These are phyloP conservation scores for Alternaria metachromatica DNA, from an alignment of 2,329 filamentous ascomycete species.

Conservation along the genomic window DNA sequence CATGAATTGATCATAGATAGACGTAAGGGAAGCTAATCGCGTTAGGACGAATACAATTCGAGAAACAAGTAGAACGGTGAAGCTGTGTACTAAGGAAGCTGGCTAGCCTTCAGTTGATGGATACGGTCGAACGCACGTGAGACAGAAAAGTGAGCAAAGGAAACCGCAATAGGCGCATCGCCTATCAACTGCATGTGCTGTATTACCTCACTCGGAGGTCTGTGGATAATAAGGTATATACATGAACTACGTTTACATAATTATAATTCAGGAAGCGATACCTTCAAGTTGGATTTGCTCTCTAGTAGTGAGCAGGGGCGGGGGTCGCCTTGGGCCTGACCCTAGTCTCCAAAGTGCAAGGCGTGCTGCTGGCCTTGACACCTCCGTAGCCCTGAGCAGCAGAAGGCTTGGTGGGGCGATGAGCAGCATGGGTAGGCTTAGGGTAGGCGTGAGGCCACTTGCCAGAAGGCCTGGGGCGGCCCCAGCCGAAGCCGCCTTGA, in stretches of 20 bases:
- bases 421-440: slow-evolving; percentile 6
- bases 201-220: not conserved
- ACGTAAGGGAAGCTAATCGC: too few relatives aligned
- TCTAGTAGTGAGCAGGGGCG: slow-evolving; percentile 6
- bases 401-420: slow-evolving; percentile 8
- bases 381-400: slow-evolving; percentile 4
- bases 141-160: not conserved
- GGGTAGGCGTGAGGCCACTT: slow-evolving; percentile 15
- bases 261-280: not conserved
- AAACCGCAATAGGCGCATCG: not conserved
- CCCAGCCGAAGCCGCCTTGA: slow-evolving; percentile 16
- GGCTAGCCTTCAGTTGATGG: rapidly evolving
- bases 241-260: not conserved
- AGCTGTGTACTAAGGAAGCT: not conserved
- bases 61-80: too few relatives aligned
- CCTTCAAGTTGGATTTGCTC: not conserved
- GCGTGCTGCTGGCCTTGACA: slow-evolving; percentile 18
- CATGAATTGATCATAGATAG: too few relatives aligned
- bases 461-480: slow-evolving; percentile 24
- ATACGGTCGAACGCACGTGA: not conserved
- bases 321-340: slow-evolving; percentile 28
- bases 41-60: too few relatives aligned
- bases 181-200: not conserved
- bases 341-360: slow-evolving; percentile 31
- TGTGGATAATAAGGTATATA: not conserved